phyloP scores from a whole-genome alignment of 306 rosid genomes.

The Quercus parvula region DNA sequence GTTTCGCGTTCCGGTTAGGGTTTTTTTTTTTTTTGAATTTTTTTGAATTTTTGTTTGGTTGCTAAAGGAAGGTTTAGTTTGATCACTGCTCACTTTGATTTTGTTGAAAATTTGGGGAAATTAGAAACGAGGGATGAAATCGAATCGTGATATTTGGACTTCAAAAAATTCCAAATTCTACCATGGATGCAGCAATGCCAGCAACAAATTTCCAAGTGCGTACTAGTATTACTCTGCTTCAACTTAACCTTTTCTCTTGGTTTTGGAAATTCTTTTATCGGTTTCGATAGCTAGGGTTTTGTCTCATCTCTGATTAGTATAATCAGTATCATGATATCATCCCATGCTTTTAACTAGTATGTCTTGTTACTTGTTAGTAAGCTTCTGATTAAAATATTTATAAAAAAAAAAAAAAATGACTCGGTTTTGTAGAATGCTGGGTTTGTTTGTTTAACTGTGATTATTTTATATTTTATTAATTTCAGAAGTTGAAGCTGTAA shows the following conservation, averaged over 20 bases:
- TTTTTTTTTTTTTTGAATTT: slow-evolving; percentile 10
- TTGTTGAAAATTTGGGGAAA: slow-evolving; percentile 11
- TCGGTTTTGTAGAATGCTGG: background rate
- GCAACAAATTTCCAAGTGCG: slow-evolving; percentile 82
- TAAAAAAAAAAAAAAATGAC: no score
- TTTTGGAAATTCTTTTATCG: background rate
- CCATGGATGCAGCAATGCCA: slow-evolving; percentile 73
- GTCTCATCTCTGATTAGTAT: background rate
- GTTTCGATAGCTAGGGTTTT: slow-evolving; percentile 14
- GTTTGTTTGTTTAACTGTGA: slow-evolving; percentile 5
- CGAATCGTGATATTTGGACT: slow-evolving; percentile 71
- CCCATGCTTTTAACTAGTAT: background rate
- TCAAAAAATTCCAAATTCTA: slow-evolving; percentile 67
- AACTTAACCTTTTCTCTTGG: slow-evolving; percentile 6
- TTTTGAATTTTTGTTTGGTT: background rate
- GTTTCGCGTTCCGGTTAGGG: slow-evolving; percentile 88
- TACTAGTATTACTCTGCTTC: slow-evolving; percentile 5
- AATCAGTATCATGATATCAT: background rate
- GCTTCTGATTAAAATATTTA: background rate
- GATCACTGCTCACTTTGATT: slow-evolving; percentile 29
- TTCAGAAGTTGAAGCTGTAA: slow-evolving; percentile 63
- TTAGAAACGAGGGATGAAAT: slow-evolving; percentile 54
- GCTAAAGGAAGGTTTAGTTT: slow-evolving; percentile 3
- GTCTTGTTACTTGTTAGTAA: background rate
- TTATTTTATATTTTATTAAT: background rate